Evolutionary conservation across 768 basidiomycete species (phyloP).

Genomic region (Tylopilus vinaceipallidus): DNA sequence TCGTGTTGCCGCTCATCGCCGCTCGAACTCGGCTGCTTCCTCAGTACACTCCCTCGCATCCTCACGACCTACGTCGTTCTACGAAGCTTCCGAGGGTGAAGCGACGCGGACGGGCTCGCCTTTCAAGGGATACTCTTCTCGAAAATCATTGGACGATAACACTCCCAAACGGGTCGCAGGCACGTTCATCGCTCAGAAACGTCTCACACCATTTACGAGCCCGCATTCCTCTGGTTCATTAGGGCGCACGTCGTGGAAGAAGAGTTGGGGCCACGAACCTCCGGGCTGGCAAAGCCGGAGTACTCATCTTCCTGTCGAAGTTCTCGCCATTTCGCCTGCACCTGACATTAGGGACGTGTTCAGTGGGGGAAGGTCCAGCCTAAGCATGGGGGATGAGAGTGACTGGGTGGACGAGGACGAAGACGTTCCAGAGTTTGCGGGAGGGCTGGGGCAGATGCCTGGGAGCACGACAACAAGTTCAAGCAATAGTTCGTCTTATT

Average conservation of each 20-base stretch:
- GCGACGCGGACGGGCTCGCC: constrained; percentile 64
- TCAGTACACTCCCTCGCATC: constrained; percentile 75
- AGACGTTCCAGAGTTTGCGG: constrained; percentile 66
- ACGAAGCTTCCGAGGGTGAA: constrained; percentile 72
- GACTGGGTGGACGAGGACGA: constrained; percentile 92
- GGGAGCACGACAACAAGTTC: constrained; percentile 28
- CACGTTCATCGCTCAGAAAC: constrained; percentile 82
- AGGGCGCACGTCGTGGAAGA: constrained; percentile 82
- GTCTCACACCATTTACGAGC: constrained; percentile 67
- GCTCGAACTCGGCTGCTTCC: constrained; percentile 75
- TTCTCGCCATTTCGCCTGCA: constrained; percentile 64
- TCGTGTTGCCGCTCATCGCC: constrained; percentile 51
- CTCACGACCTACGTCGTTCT: constrained; percentile 74
- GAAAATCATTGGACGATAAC: constrained; percentile 48
- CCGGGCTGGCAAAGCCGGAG: constrained; percentile 76
- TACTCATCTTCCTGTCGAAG: constrained; percentile 72
- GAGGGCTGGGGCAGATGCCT: constrained; percentile 68
- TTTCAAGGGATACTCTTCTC: constrained; percentile 46
- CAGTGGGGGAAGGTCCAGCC: constrained; percentile 54
- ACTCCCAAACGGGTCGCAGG: constrained; percentile 43
- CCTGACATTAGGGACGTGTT: constrained; percentile 73
- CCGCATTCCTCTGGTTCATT: constrained; percentile 47
- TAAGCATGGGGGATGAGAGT: constrained; percentile 69
- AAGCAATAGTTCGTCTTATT: constrained; percentile 23
- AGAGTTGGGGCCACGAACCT: constrained; percentile 84